These are phyloP conservation scores for Haematococcus sp. DNA, from an alignment of 139 green algal species.

Conservation along the genomic window DNA sequence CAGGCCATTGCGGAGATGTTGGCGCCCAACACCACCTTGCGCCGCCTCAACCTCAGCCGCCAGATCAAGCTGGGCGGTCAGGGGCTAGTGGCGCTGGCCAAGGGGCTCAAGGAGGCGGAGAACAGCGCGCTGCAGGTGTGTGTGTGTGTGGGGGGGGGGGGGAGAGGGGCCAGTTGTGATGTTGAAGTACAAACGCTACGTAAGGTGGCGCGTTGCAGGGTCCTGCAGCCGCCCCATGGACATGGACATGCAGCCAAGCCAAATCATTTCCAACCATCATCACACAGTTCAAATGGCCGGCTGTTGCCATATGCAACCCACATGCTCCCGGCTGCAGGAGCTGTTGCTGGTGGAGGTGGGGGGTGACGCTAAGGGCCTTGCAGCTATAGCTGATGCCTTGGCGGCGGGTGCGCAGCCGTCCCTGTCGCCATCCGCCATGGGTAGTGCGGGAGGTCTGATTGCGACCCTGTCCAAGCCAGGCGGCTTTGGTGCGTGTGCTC, in stretches of 20 bases:
- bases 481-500: too few species aligned
- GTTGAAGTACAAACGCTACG: too few species aligned
- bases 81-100: not conserved
- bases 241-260: not conserved
- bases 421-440: too few species aligned
- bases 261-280: not conserved
- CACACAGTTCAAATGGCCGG: not conserved
- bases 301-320: not conserved
- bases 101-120: not conserved
- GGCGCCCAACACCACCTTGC: not conserved
- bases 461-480: too few species aligned
- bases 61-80: constrained; percentile 3
- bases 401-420: too few species aligned
- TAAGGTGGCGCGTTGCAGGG: not conserved
- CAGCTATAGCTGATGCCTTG: too few species aligned
- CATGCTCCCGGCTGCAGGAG: too few species aligned
- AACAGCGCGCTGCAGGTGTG: not conserved
- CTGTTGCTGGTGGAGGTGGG: too few species aligned
- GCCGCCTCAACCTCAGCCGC: constrained; percentile 13
- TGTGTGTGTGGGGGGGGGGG: not conserved
- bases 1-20: constrained; percentile 4
- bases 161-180: not conserved
- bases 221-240: not conserved
- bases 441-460: too few species aligned
- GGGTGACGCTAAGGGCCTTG: too few species aligned